Evolutionary conservation across 805 yeast species (phyloP), one percentile per base, ranked within the genome.

Genomic region (Ogataea corticis): DNA sequence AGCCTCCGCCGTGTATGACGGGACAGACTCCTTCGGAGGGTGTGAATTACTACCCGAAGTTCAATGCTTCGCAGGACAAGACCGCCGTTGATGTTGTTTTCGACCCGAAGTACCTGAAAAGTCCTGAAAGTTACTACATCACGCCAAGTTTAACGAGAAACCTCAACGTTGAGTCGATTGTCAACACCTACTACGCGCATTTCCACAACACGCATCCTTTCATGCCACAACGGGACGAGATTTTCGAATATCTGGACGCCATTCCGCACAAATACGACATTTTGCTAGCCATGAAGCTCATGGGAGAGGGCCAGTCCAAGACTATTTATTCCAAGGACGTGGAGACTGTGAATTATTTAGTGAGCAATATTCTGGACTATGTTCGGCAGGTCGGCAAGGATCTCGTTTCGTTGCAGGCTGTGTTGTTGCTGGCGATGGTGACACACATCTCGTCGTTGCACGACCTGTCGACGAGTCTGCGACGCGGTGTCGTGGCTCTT

Each of bases 381-480:
- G 59, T 63, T 4, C 58, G 57, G 37, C 69, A 52, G 41, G 57
- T 51, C 16, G 70, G 70, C 3, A 65, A 66, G 33, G 82, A 77
- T 56, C 58, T 77, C 5, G 55, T 76, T 2, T 56, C 77, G 0
- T 46, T 77, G 16, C 82, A 77, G 48, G 54, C 72, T 0, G 49
- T 76, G 35, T 54, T 73, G 7, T 43, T 77, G 11, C 41, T 73
- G 7, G 65, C 76, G 0, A 65, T 77, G 54, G 66, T 71, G 3
- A 66, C 78, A 13, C 82, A 77, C 50, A 72, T 77, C 19, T 73
- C 79, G n/a, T 73, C 81, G 0, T 52, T 77, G 7, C 82, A 77
- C 53, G 76, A 71, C 31, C 49, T 76, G 36, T 71, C 78, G 35
- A 61, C 68, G 1, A 52, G 65, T 0, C 46, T 77, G n/a, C 66